These are phyloP conservation scores for Ascochyta lentis DNA, from an alignment of 2,329 filamentous ascomycete genomes.

Conservation along the genomic window DNA sequence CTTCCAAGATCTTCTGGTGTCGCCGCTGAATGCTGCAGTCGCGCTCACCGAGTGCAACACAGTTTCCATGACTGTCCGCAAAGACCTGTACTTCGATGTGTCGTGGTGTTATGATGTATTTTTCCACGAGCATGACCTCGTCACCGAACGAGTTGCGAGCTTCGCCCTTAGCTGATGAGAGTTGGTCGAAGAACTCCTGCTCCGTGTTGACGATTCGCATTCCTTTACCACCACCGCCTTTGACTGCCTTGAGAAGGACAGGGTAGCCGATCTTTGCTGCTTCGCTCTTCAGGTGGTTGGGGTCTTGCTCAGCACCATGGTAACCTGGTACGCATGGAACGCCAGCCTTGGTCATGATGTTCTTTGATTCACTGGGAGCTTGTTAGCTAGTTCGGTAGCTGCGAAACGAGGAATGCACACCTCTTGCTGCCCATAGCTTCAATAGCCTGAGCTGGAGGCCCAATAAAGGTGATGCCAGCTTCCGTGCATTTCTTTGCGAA, in stretches of 20 bases:
- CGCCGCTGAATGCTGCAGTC: constrained; percentile 71
- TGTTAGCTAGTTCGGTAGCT: constrained; percentile 15
- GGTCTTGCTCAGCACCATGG: constrained; percentile 83
- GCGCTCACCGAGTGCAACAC: constrained; percentile 68
- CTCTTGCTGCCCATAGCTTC: constrained; percentile 92
- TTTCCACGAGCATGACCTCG: constrained; percentile 71
- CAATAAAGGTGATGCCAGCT: constrained; percentile 92
- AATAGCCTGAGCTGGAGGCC: constrained; percentile 79
- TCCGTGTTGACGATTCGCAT: constrained; percentile 68
- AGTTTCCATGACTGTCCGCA: constrained; percentile 69
- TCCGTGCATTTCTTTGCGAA: constrained; percentile 90
- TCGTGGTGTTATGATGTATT: constrained; percentile 70
- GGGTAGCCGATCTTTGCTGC: constrained; percentile 75
- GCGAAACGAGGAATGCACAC: constrained; percentile 41
- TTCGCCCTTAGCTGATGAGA: constrained; percentile 69
- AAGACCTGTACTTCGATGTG: constrained; percentile 74
- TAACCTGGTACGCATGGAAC: constrained; percentile 97
- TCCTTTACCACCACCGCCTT: constrained; percentile 71
- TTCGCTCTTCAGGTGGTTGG: constrained; percentile 66
- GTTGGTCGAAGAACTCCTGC: constrained; percentile 65
- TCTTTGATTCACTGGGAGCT: constrained; percentile 72
- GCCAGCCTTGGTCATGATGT: constrained; percentile 95
- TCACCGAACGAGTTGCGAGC: constrained; percentile 70
- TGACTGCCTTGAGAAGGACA: constrained; percentile 70
- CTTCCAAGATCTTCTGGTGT: constrained; percentile 72